Evolutionary conservation across 805 yeast genomes (phyloP), one percentile per base, ranked within the genome.

Genomic region (Saccharomycopsis synnaedendra): DNA sequence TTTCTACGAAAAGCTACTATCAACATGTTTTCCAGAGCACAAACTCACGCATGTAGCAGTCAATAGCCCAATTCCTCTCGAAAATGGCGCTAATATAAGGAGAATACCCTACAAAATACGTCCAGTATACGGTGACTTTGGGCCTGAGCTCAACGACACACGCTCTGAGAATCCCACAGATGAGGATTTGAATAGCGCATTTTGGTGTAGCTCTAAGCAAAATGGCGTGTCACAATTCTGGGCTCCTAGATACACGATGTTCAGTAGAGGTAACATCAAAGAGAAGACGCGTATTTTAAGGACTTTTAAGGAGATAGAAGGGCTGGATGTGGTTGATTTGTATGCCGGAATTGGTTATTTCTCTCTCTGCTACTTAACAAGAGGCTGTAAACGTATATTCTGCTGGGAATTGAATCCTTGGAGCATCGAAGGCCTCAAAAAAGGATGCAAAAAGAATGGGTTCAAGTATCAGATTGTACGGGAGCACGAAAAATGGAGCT

Each of bases 281-380:
- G 96, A 86, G 58, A 86, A 86, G 60, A 71, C 76, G 9, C 62
- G 96, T 27, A 70, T 86, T 0, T 58, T 85, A 39, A 67, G 68
- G 19, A 60, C 60, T 0, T 75, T 66, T 46, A 41, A 47, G 1
- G 57, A 65, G 32, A 60, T 79, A 1, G 45, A 55, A 6, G 67
- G 61, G 8, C 65, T 68, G 0, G 70, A 67, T 28, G 76, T 82
- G 0, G 67, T 83, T 3, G 96, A 86, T 58, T 57, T 87, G 40
- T 86, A 86, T 60, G 79, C 84, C 32, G 96, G 96, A 0, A 87
- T 86, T 43, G 96, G 96, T 3, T 86, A 86, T 61, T 86, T 86
- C 60, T 74, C 88, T 5, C 64, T 87, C 30, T 70, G 85, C 42
- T 86, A 87, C 57, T 64, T 83, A 41, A 67, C 66, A 43, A 65